Conservation (phyloP, 805 yeast genomes). For the Ogataea ganodermae region DNA sequence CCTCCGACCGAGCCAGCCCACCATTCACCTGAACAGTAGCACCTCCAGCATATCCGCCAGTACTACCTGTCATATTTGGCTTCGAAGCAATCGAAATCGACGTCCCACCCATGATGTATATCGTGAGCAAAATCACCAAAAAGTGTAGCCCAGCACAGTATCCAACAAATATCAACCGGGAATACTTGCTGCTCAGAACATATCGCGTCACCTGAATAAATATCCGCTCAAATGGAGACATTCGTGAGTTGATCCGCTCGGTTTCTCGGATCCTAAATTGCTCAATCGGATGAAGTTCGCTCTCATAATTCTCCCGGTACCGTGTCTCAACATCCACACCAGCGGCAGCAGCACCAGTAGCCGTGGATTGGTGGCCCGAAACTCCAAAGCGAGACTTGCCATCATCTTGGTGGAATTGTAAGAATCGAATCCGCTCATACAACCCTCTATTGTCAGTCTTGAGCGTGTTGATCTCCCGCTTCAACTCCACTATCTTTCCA, state of each 20-base stretch:
- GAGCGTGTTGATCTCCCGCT: constrained; percentile 61
- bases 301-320: constrained; percentile 68
- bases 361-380: constrained; percentile 23
- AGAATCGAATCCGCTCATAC: constrained; percentile 73
- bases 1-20: no score
- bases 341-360: constrained; percentile 1
- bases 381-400: constrained; percentile 22
- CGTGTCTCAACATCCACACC: constrained; percentile 50
- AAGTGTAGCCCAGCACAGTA: constrained; percentile 79
- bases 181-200: constrained; percentile 70
- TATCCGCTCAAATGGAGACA: constrained; percentile 79
- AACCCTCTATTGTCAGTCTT: constrained; percentile 76
- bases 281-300: constrained; percentile 79
- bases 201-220: constrained; percentile 71
- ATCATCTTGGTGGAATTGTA: constrained; percentile 51
- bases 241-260: constrained; percentile 67
- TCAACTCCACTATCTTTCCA: constrained; percentile 56
- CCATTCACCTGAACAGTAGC: no score
- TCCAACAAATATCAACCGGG: constrained; percentile 69
- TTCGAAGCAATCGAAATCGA: constrained; percentile 12
- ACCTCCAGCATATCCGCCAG: constrained; percentile 31
- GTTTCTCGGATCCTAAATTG: constrained; percentile 77
- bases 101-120: constrained; percentile 46
- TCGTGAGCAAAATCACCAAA: constrained; percentile 63
- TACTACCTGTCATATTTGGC: constrained; percentile 24